Conservation (phyloP, 148 eudicot species). For the Chenopodium suecicum region DNA sequence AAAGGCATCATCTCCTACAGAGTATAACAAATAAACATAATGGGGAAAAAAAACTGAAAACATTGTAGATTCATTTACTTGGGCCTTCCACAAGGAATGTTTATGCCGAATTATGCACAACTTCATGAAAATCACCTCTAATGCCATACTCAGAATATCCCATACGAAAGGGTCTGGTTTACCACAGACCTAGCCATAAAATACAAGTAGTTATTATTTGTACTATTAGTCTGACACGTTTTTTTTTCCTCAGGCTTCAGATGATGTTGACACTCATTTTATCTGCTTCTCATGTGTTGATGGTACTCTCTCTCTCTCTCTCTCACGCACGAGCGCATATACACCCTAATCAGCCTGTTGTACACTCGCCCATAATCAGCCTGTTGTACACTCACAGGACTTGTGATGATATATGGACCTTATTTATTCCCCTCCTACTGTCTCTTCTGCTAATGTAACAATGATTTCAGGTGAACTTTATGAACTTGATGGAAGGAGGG, state of each 20-base stretch:
- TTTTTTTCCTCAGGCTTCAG: slow-evolving; percentile 54
- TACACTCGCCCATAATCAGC: neutral
- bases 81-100: neutral
- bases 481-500: slow-evolving; percentile 93
- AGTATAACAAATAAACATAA: neutral
- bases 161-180: neutral
- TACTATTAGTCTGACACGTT: neutral
- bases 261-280: slow-evolving; percentile 76
- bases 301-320: slow-evolving; percentile 41
- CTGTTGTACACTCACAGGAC: neutral
- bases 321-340: neutral
- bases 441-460: neutral
- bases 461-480: slow-evolving; percentile 64
- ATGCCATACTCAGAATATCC: neutral
- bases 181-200: neutral
- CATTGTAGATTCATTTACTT: neutral
- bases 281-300: slow-evolving; percentile 86
- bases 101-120: neutral
- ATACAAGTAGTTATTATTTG: neutral
- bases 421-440: neutral
- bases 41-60: neutral
- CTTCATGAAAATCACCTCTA: neutral
- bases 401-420: too few relatives aligned
- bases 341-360: neutral
- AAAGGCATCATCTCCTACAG: too few relatives aligned